Percentiles rank a stretch among this genome's conserved stretches.
phyloP scores from a whole-genome alignment of 2,329 filamentous ascomycete species.

The Coniochaeta hoffmannii region DNA sequence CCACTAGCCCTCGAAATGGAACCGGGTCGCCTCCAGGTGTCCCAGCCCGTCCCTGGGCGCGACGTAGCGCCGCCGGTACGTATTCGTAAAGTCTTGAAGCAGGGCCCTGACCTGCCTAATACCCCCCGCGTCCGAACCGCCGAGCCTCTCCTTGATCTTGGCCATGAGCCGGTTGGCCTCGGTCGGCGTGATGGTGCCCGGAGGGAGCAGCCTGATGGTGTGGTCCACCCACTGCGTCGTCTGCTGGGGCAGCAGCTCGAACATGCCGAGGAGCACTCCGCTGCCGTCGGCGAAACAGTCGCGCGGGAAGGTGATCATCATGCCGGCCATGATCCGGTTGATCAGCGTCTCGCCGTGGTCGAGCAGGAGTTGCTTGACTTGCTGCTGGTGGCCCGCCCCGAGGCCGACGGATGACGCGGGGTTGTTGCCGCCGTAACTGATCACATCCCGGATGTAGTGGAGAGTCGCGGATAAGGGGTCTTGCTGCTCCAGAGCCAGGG shows the following conservation, averaged over 20 bases:
- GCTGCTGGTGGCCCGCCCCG: constrained; percentile 58
- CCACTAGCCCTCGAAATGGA: constrained; percentile 64
- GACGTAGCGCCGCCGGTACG: constrained; percentile 86
- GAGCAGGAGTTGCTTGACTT: constrained; percentile 65
- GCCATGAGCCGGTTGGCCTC: constrained; percentile 76
- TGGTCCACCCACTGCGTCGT: constrained; percentile 75
- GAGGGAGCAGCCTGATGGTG: constrained; percentile 77
- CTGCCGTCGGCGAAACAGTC: constrained; percentile 95
- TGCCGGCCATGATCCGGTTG: constrained; percentile 86
- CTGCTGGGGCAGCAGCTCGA: constrained; percentile 76
- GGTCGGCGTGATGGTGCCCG: constrained; percentile 68
- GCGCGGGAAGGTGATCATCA: constrained; percentile 98
- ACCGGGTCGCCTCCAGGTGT: constrained; percentile 76
- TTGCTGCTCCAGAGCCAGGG: constrained; percentile 80
- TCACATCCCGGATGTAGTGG: constrained; percentile 85
- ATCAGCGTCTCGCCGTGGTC: constrained; percentile 70
- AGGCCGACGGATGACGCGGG: constrained; percentile 54
- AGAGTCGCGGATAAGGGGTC: constrained; percentile 87
- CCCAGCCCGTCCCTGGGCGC: constrained; percentile 90
- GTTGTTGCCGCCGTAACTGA: constrained; percentile 79
- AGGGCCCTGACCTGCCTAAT: constrained; percentile 74
- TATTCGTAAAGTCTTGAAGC: constrained; percentile 94
- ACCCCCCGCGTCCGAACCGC: constrained; percentile 50
- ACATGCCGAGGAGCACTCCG: constrained; percentile 81
- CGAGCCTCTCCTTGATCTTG: constrained; percentile 73